phyloP scores from a whole-genome alignment of 2,329 filamentous ascomycete genomes.

The Akanthomyces muscarius region DNA sequence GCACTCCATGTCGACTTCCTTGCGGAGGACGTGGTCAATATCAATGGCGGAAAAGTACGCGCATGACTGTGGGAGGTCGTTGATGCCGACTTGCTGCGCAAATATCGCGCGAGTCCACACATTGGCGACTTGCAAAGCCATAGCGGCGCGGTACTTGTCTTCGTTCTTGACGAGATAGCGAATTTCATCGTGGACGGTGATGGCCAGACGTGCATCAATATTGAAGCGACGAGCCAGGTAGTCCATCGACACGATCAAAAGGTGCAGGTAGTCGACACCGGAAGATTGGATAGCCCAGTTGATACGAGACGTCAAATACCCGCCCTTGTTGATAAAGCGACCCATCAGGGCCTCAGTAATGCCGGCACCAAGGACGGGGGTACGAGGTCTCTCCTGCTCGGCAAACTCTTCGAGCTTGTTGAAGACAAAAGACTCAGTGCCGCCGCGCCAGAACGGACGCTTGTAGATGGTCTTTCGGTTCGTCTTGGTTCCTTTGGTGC shows the following conservation, averaged over 20 bases:
- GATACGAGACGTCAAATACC: constrained; percentile 92
- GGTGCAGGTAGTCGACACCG: constrained; percentile 93
- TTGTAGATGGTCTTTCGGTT: constrained; percentile 68
- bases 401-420: constrained; percentile 98
- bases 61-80: constrained; percentile 89
- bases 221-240: constrained; percentile 83
- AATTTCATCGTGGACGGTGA: constrained; percentile 98
- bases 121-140: constrained; percentile 92
- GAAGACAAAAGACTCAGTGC: constrained; percentile 96
- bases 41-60: constrained; percentile 96
- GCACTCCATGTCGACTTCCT: constrained; percentile 98
- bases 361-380: constrained; percentile 86
- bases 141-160: constrained; percentile 83
- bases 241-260: constrained; percentile 92
- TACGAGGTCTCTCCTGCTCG: constrained; percentile 85
- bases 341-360: constrained; percentile 95
- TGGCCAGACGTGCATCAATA: constrained; percentile 77
- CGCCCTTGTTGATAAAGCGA: constrained; percentile 80
- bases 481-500: constrained; percentile 87
- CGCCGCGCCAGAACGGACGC: constrained; percentile 86
- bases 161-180: constrained; percentile 82
- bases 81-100: constrained; percentile 90
- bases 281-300: constrained; percentile 99
- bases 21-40: constrained; percentile 90
- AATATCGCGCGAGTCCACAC: constrained; percentile 98